phyloP scores from a whole-genome alignment of 257 asterid genomes.

The Gardenia jasminoides region DNA sequence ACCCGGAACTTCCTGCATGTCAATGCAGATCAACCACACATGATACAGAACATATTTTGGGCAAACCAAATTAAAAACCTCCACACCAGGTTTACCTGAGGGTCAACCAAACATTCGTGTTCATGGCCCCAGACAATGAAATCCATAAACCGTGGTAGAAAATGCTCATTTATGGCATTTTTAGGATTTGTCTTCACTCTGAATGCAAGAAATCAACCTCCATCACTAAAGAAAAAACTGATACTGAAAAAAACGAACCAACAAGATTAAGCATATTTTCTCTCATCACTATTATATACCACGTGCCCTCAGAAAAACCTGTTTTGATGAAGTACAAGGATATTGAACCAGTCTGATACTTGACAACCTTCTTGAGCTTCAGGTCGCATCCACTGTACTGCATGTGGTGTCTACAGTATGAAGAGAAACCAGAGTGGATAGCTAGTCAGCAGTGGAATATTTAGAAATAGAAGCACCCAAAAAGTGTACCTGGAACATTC shows the following conservation, averaged over 20 bases:
- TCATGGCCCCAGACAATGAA: slow-evolving; percentile 99
- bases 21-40: slow-evolving; percentile 26
- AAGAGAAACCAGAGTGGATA: slow-evolving; percentile 19
- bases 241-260: slow-evolving; percentile 11
- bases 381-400: slow-evolving; percentile 99
- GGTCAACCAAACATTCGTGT: slow-evolving; percentile 97
- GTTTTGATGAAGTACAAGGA: slow-evolving; percentile 90
- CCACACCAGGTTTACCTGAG: slow-evolving; percentile 59
- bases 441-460: background rate
- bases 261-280: slow-evolving; percentile 3
- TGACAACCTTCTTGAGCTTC: slow-evolving; percentile 77
- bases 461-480: slow-evolving; percentile 1
- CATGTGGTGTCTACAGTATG: slow-evolving; percentile 83
- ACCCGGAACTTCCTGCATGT: slow-evolving; percentile 88
- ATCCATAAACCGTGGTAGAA: slow-evolving; percentile 92
- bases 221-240: slow-evolving; percentile 9
- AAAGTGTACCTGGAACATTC: slow-evolving; percentile 87
- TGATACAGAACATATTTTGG: slow-evolving; percentile 14
- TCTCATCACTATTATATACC: background rate
- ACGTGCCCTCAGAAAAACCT: slow-evolving; percentile 44
- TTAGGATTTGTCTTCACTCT: slow-evolving; percentile 97
- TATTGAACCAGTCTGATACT: slow-evolving; percentile 96
- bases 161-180: slow-evolving; percentile 97
- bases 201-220: slow-evolving; percentile 29
- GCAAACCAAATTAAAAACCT: slow-evolving; percentile 12